Conservation (phyloP, 2,329 filamentous ascomycete genomes). For the Cadophora malorum region DNA sequence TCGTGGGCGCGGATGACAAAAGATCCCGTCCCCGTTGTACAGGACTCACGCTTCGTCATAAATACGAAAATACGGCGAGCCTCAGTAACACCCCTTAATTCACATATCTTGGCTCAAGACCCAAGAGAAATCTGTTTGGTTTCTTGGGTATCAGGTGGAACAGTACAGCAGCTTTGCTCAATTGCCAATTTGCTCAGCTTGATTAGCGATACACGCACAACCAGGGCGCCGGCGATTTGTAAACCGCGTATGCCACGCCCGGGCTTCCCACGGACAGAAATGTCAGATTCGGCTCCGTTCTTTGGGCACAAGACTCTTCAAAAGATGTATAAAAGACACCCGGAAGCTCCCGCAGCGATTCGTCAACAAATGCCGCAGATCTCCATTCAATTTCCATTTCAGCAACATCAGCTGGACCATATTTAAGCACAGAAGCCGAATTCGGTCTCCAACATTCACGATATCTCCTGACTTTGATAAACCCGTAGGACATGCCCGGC, state of each 20-base stretch:
- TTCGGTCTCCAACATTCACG: background rate
- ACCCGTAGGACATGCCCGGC: slow-evolving; percentile 3
- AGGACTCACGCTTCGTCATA: background rate
- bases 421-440: background rate
- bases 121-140: background rate
- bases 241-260: slow-evolving; percentile 1
- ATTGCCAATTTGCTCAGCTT: slow-evolving; percentile 16
- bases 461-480: slow-evolving; percentile 7
- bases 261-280: background rate
- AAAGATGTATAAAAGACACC: slow-evolving; percentile 16
- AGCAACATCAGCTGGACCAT: slow-evolving; percentile 25
- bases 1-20: slow-evolving; percentile 17
- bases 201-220: background rate
- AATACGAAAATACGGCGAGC: slow-evolving; percentile 10
- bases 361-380: slow-evolving; percentile 31
- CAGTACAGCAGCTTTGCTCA: slow-evolving; percentile 3
- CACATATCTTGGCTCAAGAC: slow-evolving; percentile 9
- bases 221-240: slow-evolving; percentile 19
- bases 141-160: background rate
- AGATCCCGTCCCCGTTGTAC: slow-evolving; percentile 15
- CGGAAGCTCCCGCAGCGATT: slow-evolving; percentile 21
- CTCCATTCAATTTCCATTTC: slow-evolving; percentile 24
- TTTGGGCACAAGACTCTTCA: slow-evolving; percentile 12
- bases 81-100: background rate
- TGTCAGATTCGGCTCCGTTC: background rate